phyloP scores from a whole-genome alignment of 352 stramenopile species.

The Pythium phragmiticola region DNA sequence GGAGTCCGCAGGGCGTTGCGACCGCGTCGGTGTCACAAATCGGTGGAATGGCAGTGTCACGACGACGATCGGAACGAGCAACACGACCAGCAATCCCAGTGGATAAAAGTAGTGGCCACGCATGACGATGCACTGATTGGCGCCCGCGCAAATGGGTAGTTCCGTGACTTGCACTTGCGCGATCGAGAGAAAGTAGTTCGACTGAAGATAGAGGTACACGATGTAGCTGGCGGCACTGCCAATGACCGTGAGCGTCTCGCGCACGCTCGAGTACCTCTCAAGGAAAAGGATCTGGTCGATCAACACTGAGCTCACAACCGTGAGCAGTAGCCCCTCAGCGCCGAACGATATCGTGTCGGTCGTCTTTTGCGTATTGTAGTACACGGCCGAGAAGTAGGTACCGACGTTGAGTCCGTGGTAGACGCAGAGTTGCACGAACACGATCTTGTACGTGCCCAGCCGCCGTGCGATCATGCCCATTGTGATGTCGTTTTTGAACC shows the following conservation, averaged over 20 bases:
- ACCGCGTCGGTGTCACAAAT: background rate
- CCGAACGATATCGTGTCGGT: conserved; percentile 28
- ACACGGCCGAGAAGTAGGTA: conserved; percentile 23
- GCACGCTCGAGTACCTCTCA: conserved; percentile 24
- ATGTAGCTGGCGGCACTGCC: conserved; percentile 15
- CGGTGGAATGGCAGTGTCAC: background rate
- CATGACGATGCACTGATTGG: conserved; percentile 19
- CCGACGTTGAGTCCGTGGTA: conserved; percentile 27
- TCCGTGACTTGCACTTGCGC: background rate
- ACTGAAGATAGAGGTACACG: conserved; percentile 5
- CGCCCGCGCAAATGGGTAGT: background rate
- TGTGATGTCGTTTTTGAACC: conserved; percentile 24
- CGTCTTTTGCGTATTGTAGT: conserved; percentile 24
- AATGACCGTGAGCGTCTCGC: conserved; percentile 20
- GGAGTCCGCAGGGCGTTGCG: too few species aligned
- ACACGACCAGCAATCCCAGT: conserved; percentile 1
- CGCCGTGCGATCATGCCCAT: conserved; percentile 26
- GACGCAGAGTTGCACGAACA: conserved; percentile 26
- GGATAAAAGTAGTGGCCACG: conserved; percentile 13
- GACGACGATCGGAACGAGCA: conserved; percentile 12
- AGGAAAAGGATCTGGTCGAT: conserved; percentile 24
- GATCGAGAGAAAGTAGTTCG: conserved; percentile 8
- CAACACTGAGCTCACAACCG: conserved; percentile 24
- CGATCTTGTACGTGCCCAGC: conserved; percentile 26
- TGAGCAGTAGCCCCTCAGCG: conserved; percentile 22